phyloP scores from a whole-genome alignment of 2,329 filamentous ascomycete species.

The Claviceps purpurea region DNA sequence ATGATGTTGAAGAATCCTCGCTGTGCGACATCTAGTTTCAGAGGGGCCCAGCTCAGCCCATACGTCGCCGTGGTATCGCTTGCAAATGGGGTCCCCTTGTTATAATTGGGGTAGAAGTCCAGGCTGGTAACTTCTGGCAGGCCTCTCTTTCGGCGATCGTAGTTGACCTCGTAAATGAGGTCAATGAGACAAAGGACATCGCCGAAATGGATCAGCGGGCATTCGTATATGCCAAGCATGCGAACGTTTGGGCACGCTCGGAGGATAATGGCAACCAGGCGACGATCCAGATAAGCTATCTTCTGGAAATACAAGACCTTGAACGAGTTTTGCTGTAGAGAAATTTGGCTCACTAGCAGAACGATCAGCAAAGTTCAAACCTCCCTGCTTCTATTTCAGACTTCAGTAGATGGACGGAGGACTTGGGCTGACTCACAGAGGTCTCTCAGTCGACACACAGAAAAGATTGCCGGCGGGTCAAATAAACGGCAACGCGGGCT shows the following conservation, averaged over 20 bases:
- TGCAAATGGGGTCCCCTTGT: conserved; percentile 14
- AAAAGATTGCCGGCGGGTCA: conserved; percentile 7
- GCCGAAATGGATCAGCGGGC: conserved; percentile 23
- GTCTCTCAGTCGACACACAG: conserved; percentile 4
- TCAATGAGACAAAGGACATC: conserved; percentile 21
- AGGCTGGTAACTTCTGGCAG: conserved; percentile 12
- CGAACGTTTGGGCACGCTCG: conserved; percentile 17
- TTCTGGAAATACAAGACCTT: conserved; percentile 18
- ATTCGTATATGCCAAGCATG: conserved; percentile 24
- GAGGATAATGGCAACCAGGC: conserved; percentile 21
- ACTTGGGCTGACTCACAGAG: conserved; percentile 13
- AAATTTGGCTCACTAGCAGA: conserved; percentile 14
- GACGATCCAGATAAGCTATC: conserved; percentile 18
- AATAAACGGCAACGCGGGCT: conserved; percentile 1
- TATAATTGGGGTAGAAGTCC: conserved; percentile 22
- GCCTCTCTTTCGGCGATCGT: conserved; percentile 6
- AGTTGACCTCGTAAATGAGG: conserved; percentile 23
- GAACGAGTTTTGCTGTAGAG: conserved; percentile 7
- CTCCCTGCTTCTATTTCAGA: background rate
- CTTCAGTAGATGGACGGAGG: background rate
- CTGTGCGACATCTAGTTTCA: conserved; percentile 15
- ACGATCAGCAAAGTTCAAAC: background rate
- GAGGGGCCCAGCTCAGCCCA: conserved; percentile 17
- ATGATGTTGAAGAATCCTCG: conserved; percentile 20
- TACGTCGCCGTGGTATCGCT: conserved; percentile 9